A percentile compares a stretch with the other conserved stretches of the same genome.
These are phyloP conservation scores for Marasmius fiardii DNA, from an alignment of 1,284 basidiomycete species.

Conservation along the genomic window DNA sequence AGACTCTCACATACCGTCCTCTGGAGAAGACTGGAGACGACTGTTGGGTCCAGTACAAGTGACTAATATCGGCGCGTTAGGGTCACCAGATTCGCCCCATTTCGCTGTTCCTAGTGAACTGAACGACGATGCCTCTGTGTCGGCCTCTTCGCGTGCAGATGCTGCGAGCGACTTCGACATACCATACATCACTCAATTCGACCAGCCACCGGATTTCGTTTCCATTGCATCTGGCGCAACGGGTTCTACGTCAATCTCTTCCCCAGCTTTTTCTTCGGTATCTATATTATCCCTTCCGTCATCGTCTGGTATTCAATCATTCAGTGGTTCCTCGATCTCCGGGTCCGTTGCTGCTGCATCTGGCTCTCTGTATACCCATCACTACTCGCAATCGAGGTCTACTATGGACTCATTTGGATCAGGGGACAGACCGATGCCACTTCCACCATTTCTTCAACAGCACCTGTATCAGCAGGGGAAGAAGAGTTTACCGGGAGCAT, in stretches of 20 bases:
- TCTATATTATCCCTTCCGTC: neutral
- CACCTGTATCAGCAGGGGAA: neutral
- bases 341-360: neutral
- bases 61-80: neutral
- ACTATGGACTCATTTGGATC: neutral
- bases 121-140: neutral
- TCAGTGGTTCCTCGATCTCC: neutral
- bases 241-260: neutral
- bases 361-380: neutral
- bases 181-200: neutral
- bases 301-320: neutral
- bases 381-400: neutral
- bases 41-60: neutral
- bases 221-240: neutral
- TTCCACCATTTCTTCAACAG: neutral
- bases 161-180: neutral
- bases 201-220: neutral
- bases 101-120: neutral
- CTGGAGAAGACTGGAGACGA: neutral
- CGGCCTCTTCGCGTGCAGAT: neutral
- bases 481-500: neutral
- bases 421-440: neutral
- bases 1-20: too few relatives aligned
- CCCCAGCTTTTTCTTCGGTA: neutral
- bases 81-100: neutral